Evolutionary conservation across 1,139 yeast genomes (phyloP), one percentile per base, ranked within the genome.

Genomic region (Geotrichum europaeum): DNA sequence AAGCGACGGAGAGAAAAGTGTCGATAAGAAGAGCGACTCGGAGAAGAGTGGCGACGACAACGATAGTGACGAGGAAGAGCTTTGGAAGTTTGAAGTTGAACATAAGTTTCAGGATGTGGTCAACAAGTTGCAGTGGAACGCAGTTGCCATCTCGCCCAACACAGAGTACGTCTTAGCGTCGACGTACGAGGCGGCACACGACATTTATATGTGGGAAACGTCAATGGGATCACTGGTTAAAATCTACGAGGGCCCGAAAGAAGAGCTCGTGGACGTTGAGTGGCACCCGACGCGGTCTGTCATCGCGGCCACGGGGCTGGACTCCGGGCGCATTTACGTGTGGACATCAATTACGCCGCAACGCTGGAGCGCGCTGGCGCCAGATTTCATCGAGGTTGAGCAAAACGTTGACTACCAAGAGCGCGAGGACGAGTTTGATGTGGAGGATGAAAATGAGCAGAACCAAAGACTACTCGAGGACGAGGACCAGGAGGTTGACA

Each of bases 351-450:
- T 83, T 53, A 84, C 89, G 49, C 96, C 96, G 0, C 97, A 91
- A 69, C 88, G 89, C 74, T 92, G 99, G 99, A 87, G 96, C 73
- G 96, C 97, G 0, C 78, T 92, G 66, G 98, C 98, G 0, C 98
- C 98, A 0, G 99, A 94, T 73, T 92, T 94, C 71, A 96, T 88
- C 59, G 98, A 92, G 72, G 85, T 92, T 51, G 97, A 92, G 70
- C 97, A 92, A 69, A 92, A 91, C 69, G 86, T 90, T 15, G 91
- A 89, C 63, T 92, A 92, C 72, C 84, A 84, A 65, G 99, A 92
- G 69, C 81, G 82, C 62, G 99, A 92, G 72, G 96, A 91, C 72
- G 99, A 92, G 73, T 92, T 92, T 73, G 99, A 92, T 72, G 81
- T 89, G 45, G 81, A 84, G 15, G 92, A 85, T 63, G 88, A 85